Base-by-base conservation (phyloP, 768 basidiomycete species). In the Lactifluus echinatus region DNA sequence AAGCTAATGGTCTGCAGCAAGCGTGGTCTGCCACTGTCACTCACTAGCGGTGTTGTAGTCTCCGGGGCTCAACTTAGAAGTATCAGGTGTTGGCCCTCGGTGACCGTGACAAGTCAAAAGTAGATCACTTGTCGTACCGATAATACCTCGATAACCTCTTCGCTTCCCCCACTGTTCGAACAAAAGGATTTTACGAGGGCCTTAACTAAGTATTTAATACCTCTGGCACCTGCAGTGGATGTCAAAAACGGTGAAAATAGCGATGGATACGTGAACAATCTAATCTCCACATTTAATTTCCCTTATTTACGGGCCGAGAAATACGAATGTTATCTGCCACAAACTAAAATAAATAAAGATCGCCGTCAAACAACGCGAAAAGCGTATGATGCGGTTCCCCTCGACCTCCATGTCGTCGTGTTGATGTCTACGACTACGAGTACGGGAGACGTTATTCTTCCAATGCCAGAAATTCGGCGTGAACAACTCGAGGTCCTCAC, bases 401-500 rank as follows among this genome's bases (percentile, higher is more conserved):
- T n/a, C n/a, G n/a, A n/a, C n/a, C 4, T 31, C 2, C 24, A 34
- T 2, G 15, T 44, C 11, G 3, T 29, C 50, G 14, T 40, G 34
- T 26, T 34, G 10, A 4, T 15, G 31, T 15, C 36, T n/a, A 57
- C 58, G 68, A 66, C 36, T n/a, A 57, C 58, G 68, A 66, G 63
- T 61, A 10, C 50, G 14, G 68, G 63, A 10, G 61, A 65, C 60
- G 46, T 64, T 21, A 36, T 56, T 12, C 36, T 68, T 29, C 62
- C 65, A 42, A 72, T 72, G 71, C 67, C 39, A 52, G 64, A 24
- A 68, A 70, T 31, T 55, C 68, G 45, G 62, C 65, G 28, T 47
- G 44, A 40, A 21, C 60, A 53, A 17, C 51, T 48, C 26, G 46
- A 52, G 40, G 55, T 29, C 36, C 56, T 61, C 42, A 43, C 57